Evolutionary conservation across 805 yeast species (phyloP).

Genomic region (Komagataella mondaviorum): DNA sequence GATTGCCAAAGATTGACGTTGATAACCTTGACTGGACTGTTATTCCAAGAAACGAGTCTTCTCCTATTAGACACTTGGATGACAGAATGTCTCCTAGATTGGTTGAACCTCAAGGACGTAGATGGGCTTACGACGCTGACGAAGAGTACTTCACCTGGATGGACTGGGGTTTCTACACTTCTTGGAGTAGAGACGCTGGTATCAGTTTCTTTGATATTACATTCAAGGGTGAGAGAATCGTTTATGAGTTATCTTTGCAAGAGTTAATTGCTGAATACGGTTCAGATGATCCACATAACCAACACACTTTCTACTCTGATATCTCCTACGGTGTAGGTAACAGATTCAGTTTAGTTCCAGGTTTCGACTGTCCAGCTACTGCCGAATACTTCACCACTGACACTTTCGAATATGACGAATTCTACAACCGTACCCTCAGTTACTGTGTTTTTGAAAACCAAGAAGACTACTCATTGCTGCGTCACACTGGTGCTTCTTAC

Average conservation of each 20-base stretch:
- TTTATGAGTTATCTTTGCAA: constrained; percentile 14
- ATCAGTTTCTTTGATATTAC: constrained; percentile 12
- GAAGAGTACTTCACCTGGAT: constrained; percentile 17
- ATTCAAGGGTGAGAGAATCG: constrained; percentile 16
- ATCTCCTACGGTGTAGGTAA: constrained; percentile 15
- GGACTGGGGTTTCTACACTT: constrained; percentile 15
- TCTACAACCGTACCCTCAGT: constrained; percentile 2
- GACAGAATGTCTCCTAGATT: constrained; percentile 11
- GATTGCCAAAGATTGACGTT: constrained; percentile 6
- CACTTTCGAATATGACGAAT: constrained; percentile 11
- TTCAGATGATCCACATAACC: constrained; percentile 18
- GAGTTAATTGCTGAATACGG: constrained; percentile 17
- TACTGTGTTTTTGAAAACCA: constrained; percentile 7
- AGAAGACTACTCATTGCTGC: constrained; percentile 3
- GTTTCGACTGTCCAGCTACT: constrained; percentile 17
- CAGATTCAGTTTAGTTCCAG: constrained; percentile 13
- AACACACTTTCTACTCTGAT: constrained; percentile 12
- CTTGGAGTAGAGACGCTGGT: constrained; percentile 14
- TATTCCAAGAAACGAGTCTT: constrained; percentile 7
- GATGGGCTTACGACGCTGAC: constrained; percentile 12
- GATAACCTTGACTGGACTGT: constrained; percentile 4
- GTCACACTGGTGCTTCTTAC: constrained; percentile 2
- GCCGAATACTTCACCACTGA: constrained; percentile 15
- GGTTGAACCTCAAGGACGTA: constrained; percentile 14
- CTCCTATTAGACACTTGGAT: constrained; percentile 4